Conservation (phyloP, 352 stramenopile genomes). For the Blastocystis sp. region DNA sequence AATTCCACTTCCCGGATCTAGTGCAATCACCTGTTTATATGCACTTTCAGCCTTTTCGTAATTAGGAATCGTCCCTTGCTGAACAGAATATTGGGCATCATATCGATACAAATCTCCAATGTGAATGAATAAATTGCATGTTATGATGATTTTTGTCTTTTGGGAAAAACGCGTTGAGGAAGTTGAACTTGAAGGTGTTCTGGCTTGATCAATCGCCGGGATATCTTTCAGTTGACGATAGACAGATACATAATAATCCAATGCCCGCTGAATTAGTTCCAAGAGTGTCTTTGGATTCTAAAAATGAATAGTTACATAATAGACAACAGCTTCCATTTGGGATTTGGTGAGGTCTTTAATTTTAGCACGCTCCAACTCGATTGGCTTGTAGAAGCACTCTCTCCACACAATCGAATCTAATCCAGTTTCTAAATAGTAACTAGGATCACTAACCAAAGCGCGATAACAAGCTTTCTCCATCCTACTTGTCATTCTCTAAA, state of each 20-base stretch:
- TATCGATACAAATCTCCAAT: constrained; percentile 52
- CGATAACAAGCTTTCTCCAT: constrained; percentile 43
- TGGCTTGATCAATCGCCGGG: background rate
- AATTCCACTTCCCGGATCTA: constrained; percentile 13
- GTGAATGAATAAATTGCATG: constrained; percentile 19
- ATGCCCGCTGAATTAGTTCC: background rate
- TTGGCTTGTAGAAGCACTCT: constrained; percentile 38
- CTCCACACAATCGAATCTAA: constrained; percentile 53
- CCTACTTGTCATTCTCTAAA: background rate
- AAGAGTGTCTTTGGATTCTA: constrained; percentile 7
- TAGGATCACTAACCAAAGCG: constrained; percentile 22
- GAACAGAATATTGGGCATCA: background rate
- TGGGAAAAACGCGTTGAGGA: constrained; percentile 23
- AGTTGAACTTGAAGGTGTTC: background rate
- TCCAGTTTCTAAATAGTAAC: constrained; percentile 49
- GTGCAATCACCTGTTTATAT: constrained; percentile 49
- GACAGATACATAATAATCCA: constrained; percentile 34
- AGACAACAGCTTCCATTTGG: background rate
- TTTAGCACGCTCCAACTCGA: constrained; percentile 34
- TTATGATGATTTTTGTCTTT: constrained; percentile 33
- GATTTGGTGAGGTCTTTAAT: background rate
- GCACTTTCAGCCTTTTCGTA: background rate
- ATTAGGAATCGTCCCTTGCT: background rate
- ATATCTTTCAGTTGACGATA: constrained; percentile 25
- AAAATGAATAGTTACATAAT: background rate